A percentile compares a stretch with the other conserved stretches of the same genome.
Conservation (phyloP, 345 rosid species). For the Moricandia moricandioides region DNA sequence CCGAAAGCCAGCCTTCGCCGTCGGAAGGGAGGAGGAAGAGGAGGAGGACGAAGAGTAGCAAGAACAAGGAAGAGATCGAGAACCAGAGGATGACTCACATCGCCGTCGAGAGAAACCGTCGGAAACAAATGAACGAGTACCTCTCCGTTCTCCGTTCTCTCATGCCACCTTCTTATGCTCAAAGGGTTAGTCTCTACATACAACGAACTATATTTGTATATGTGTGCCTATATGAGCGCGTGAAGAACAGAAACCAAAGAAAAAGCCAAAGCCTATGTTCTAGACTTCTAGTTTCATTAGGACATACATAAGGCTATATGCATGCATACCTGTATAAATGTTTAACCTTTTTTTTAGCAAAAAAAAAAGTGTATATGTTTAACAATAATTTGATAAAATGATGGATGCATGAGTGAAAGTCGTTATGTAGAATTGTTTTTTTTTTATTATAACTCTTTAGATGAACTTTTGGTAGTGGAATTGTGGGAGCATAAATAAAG, state of each 20-base stretch:
- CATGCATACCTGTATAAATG: too few relatives aligned
- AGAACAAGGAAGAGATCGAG: conserved; percentile 88
- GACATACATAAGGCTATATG: conserved; percentile 15
- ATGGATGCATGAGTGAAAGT: conserved; percentile 14
- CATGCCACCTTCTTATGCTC: conserved; percentile 89
- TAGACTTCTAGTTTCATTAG: conserved; percentile 26
- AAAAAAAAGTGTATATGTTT: too few relatives aligned
- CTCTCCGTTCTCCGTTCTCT: conserved; percentile 71
- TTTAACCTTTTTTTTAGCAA: too few relatives aligned
- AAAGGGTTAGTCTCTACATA: conserved; percentile 59
- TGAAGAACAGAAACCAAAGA: background rate
- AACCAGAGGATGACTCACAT: conserved; percentile 94
- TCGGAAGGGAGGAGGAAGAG: conserved; percentile 46
- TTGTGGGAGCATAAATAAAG: conserved; percentile 27
- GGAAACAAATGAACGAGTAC: conserved; percentile 94
- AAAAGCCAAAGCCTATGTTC: conserved; percentile 27
- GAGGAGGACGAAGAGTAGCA: conserved; percentile 58
- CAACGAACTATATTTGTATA: background rate
- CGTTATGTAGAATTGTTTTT: background rate
- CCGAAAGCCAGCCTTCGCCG: conserved; percentile 13
- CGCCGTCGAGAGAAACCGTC: conserved; percentile 91
- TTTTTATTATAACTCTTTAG: background rate
- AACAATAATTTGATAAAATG: background rate
- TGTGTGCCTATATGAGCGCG: conserved; percentile 6
- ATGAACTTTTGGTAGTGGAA: conserved; percentile 28